Evolutionary conservation across 371 early-diverging fungal species (phyloP).

Genomic region (Saksenaea oblongispora): DNA sequence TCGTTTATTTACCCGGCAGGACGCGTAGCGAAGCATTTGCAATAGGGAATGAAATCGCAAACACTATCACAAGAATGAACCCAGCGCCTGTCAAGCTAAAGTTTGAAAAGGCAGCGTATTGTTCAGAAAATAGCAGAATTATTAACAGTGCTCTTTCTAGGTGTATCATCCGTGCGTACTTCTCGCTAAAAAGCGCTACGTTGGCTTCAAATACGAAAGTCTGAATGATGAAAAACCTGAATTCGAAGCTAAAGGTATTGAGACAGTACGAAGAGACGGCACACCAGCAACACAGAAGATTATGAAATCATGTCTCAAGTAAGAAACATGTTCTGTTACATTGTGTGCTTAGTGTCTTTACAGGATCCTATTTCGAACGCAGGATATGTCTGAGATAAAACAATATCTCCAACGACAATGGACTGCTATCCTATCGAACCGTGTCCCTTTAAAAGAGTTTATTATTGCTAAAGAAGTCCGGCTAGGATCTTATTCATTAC

Average conservation of each 20-base stretch:
- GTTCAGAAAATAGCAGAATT: neutral
- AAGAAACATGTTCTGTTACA: slow-evolving; percentile 14
- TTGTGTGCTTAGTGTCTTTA: neutral
- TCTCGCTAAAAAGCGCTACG: slow-evolving; percentile 90
- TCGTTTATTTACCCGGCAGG: slow-evolving; percentile 74
- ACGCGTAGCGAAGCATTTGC: slow-evolving; percentile 73
- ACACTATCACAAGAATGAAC: slow-evolving; percentile 68
- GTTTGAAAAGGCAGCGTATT: slow-evolving; percentile 74
- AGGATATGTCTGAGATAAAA: slow-evolving; percentile 82
- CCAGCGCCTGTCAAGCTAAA: slow-evolving; percentile 85
- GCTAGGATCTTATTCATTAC: slow-evolving; percentile 55
- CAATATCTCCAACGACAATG: slow-evolving; percentile 70
- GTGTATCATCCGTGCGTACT: slow-evolving; percentile 88
- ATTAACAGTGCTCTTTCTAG: slow-evolving; percentile 16
- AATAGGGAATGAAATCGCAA: slow-evolving; percentile 79
- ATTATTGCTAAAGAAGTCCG: slow-evolving; percentile 86
- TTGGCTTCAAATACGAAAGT: slow-evolving; percentile 80
- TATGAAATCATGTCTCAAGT: slow-evolving; percentile 76
- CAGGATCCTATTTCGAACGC: slow-evolving; percentile 75
- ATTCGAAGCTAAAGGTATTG: slow-evolving; percentile 95
- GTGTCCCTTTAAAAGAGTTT: slow-evolving; percentile 73
- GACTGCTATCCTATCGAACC: slow-evolving; percentile 67
- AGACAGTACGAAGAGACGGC: slow-evolving; percentile 89
- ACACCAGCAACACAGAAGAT: slow-evolving; percentile 78
- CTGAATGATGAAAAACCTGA: slow-evolving; percentile 59